Conservation (phyloP, 2,329 filamentous ascomycete genomes). For the Sporothrix pallida region DNA sequence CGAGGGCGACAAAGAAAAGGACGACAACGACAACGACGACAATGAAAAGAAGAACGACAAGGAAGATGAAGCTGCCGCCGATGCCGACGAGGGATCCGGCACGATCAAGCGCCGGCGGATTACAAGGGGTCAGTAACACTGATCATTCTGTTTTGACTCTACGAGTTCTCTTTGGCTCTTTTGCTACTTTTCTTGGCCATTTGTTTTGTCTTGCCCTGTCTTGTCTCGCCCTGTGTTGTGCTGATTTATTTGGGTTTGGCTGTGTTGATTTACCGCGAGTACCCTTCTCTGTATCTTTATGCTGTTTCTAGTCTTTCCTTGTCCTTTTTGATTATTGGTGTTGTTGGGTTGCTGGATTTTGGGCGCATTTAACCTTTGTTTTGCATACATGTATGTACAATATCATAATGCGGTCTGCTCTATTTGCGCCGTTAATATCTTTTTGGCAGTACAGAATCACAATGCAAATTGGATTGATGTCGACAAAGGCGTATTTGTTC, state of each 20-base stretch:
- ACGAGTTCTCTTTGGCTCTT: neutral
- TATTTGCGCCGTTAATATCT: neutral
- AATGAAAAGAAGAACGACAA: neutral
- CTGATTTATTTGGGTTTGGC: neutral
- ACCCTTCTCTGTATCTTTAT: neutral
- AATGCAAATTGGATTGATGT: neutral
- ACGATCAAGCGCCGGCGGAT: slow-evolving; percentile 40
- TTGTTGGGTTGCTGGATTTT: slow-evolving; percentile 10
- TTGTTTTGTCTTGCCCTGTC: neutral
- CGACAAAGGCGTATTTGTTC: neutral
- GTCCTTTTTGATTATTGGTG: neutral
- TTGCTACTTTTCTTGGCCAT: too few species aligned
- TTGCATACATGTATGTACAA: slow-evolving; percentile 22
- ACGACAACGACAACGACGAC: slow-evolving; percentile 31
- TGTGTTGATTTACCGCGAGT: neutral
- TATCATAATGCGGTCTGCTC: neutral
- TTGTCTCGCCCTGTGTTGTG: neutral
- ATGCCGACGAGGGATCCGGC: slow-evolving; percentile 35
- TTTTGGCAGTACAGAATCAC: neutral
- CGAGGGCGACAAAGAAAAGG: slow-evolving; percentile 31
- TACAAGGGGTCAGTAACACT: slow-evolving; percentile 37
- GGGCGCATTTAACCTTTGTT: neutral
- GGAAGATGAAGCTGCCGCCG: slow-evolving; percentile 17
- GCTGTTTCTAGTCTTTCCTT: neutral
- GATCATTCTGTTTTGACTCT: neutral